Base-by-base conservation (phyloP, 345 rosid species). In the Stellera chamaejasme region DNA sequence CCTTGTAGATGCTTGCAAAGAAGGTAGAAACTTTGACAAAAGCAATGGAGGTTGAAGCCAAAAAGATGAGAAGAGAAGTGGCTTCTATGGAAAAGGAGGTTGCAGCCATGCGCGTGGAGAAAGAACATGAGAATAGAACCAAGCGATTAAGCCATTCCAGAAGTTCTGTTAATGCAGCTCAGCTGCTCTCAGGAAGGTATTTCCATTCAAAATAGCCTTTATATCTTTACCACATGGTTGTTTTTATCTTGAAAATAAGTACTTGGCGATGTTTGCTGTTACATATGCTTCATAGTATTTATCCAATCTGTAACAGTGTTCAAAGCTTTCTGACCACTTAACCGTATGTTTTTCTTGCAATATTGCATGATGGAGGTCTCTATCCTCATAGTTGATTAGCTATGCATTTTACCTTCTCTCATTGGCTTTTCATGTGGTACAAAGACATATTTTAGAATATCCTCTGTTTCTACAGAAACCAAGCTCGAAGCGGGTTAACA, bases 31-130 rank as follows among this genome's bases (percentile, higher is more conserved):
- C 96, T 27, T 78, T 91, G 75, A 88, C 89, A 48, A 91, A 88
- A 73, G 96, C 98, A 59, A 91, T 91, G 98, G 98, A 88, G 65
- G 93, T 91, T 57, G 96, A 91, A 73, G 88, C 96, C 39, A 91
- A 88, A 81, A 91, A 85, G 77, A 91, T 91, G 96, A 77, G 96
- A 68, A 85, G 96, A 71, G 98, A 91, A 78, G 96, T 91, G 65
- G 95, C 96, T 70, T 81, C 82, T 13, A 91, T 88, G 96, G 98
- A 83, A 63, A 92, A 92, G 79, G 98, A 92, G 77, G 96, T 92
- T 52, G 83, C 98, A 45, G 90, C 95, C 43, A 88, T 88, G 90
- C 91, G 95, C 43, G 87, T 85, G 44, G 96, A 83, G 27, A 92
- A 82, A 69, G 90, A 87, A 19, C 93, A 83, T 27, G 96, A 85